Base-by-base conservation (phyloP, 306 rosid species). In the Abrus precatorius region DNA sequence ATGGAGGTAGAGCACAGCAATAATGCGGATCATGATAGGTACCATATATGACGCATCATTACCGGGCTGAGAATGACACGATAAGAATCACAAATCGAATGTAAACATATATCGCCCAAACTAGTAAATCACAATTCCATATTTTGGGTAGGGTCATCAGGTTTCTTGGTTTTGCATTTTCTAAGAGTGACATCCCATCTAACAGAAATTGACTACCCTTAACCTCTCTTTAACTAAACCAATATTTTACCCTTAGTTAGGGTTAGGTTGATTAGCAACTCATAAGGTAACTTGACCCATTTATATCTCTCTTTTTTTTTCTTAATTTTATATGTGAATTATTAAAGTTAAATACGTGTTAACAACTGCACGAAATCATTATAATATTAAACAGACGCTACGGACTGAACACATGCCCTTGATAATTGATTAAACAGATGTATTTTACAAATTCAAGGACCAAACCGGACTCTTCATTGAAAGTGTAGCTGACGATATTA, bases 391-490 rank as follows among this genome's bases (percentile, higher is more conserved):
- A 14, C n/a, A 38, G 14, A 64, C 7, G n/a, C 9, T 5, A 33
- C 38, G 30, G 2, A 41, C 3, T 66, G 1, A 41, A 41, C 3
- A 20, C 3, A 14, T 43, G 3, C 43, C 3, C n/a, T n/a, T 66
- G 5, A 2, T 20, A 20, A 20, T 13, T 36, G 1, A n/a, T 38
- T 64, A 14, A 66, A 66, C 13, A 66, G 73, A 12, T 45, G 1
- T 67, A 5, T 67, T 67, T 10, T 44, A 5, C 73, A 44, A 67
- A 67, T 67, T 67, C 55, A 27, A 28, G 10, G 55, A 67, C 5
- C 14, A 27, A 44, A 44, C 27, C 9, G 44, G 29, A 48, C 47
- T 47, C 5, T 69, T 72, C 9, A 38, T 2, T 0, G 38, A 20
- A 59, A 7, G 55, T 0, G 1, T 9, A 28, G 73, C 27, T 0